Conservation (phyloP, 108 stramenopile genomes). For the Stephanodiscus triporus region DNA sequence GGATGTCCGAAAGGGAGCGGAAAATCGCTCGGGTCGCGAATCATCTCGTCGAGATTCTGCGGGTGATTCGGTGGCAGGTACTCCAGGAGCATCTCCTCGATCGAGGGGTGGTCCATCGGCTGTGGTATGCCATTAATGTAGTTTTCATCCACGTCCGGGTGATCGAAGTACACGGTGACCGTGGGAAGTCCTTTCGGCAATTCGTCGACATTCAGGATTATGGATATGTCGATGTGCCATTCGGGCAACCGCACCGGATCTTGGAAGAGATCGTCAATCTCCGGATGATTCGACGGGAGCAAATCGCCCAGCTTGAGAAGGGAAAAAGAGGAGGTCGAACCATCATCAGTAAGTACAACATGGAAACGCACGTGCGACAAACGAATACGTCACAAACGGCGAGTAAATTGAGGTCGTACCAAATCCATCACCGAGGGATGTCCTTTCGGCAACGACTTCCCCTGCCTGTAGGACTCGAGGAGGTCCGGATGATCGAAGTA, state of each 20-base stretch:
- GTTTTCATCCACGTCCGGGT: neutral
- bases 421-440: slow-evolving; percentile 3
- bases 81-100: slow-evolving; percentile 3
- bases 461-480: neutral
- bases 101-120: slow-evolving; percentile 1
- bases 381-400: no score
- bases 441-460: neutral
- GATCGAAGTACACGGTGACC: neutral
- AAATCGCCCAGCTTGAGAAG: neutral
- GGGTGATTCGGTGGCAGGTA: slow-evolving; percentile 8
- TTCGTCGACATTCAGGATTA: slow-evolving; percentile 4
- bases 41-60: slow-evolving; percentile 13
- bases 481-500: slow-evolving; percentile 12
- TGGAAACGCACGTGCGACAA: neutral
- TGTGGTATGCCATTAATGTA: neutral
- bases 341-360: neutral
- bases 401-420: no score
- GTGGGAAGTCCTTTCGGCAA: neutral
- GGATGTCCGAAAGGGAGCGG: slow-evolving; percentile 7
- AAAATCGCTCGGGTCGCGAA: neutral
- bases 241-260: neutral
- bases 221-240: slow-evolving; percentile 11
- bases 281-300: slow-evolving; percentile 8
- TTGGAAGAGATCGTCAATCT: neutral
- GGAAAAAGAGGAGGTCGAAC: neutral